Evolutionary conservation across 2,329 filamentous ascomycete species (phyloP), one percentile per base, ranked within the genome.

Genomic region (Thermochaetoides dissita): DNA sequence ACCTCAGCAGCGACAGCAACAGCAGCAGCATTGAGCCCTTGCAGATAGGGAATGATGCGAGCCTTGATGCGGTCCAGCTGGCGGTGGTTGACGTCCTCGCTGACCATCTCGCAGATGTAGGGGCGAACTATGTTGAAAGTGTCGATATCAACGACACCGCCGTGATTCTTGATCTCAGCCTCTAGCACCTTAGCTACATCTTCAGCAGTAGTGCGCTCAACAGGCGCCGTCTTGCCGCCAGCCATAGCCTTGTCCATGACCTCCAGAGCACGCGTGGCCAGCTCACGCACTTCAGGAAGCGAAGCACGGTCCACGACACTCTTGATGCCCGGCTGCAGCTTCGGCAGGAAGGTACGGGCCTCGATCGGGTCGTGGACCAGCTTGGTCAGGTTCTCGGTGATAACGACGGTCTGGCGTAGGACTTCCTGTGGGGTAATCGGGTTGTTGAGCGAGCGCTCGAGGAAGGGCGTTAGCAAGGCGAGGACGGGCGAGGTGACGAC

Each of bases 381-480:
- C 69, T 94, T 96, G 47, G 91, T 98, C 67, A 98, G 69, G 66
- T 98, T 98, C 67, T 98, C 91, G 12, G 91, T 84, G 40, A 98
- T 93, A 42, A 98, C 87, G 30, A 94, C 87, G 3, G 91, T 94
- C 66, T 95, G 89, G 47, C 91, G 82, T 43, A 95, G 72, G 17
- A 96, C 88, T 65, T 98, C 91, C 61, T 98, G 91, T 3, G 84
- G 74, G 5, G 91, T 98, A 10, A 76, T 76, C 7, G 89, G 91
- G 47, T 81, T 89, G 69, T 95, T 95, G 47, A 98, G 74, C 11
- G 88, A 86, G 53, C 91, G 82, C 66, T 96, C 91, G 29, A 98
- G 77, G 52, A 96, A 81, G 37, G 91, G 91, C 2, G 91, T 98
- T 42, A 98, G 74, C 43, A 98, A 78, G 11, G 91, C 91, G 44